Percentiles rank a stretch among this genome's conserved stretches.
phyloP scores from a whole-genome alignment of 2,329 filamentous ascomycete genomes.

The Septoria petroselini region DNA sequence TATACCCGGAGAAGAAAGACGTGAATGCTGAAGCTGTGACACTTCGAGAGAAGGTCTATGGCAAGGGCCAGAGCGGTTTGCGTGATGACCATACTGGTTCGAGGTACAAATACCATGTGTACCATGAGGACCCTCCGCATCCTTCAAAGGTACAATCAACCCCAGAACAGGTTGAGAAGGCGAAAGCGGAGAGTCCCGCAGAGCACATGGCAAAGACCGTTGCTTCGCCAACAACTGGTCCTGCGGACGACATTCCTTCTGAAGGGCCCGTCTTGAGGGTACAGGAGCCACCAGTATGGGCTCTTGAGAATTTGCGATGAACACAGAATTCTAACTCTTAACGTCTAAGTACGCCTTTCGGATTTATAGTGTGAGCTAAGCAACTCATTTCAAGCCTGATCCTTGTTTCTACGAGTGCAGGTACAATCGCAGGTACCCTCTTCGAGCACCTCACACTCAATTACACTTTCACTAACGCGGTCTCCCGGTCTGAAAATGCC shows the following conservation, averaged over 20 bases:
- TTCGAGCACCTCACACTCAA: slow-evolving; percentile 5
- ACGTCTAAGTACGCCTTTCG: too few relatives aligned
- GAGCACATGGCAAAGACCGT: background rate
- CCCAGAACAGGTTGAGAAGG: background rate
- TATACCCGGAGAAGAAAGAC: slow-evolving; percentile 33
- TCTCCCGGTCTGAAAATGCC: slow-evolving; percentile 9
- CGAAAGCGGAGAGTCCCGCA: background rate
- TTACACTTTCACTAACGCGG: slow-evolving; percentile 9
- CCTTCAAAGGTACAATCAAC: background rate
- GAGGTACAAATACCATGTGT: slow-evolving; percentile 61
- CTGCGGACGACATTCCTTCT: background rate
- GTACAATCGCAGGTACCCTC: background rate
- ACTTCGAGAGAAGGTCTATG: slow-evolving; percentile 58
- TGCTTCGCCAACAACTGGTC: background rate
- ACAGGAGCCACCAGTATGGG: background rate
- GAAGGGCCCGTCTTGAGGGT: slow-evolving; percentile 4
- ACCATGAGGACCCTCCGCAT: slow-evolving; percentile 49
- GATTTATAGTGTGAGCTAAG: too few relatives aligned
- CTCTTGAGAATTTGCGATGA: background rate
- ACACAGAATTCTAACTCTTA: too few relatives aligned
- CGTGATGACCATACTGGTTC: slow-evolving; percentile 59
- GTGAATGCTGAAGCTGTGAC: slow-evolving; percentile 22
- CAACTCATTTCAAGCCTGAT: too few relatives aligned
- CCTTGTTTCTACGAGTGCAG: background rate
- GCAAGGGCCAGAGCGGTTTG: slow-evolving; percentile 56